Base-by-base conservation (phyloP, 306 rosid species). In the Citrullus colocynthis region DNA sequence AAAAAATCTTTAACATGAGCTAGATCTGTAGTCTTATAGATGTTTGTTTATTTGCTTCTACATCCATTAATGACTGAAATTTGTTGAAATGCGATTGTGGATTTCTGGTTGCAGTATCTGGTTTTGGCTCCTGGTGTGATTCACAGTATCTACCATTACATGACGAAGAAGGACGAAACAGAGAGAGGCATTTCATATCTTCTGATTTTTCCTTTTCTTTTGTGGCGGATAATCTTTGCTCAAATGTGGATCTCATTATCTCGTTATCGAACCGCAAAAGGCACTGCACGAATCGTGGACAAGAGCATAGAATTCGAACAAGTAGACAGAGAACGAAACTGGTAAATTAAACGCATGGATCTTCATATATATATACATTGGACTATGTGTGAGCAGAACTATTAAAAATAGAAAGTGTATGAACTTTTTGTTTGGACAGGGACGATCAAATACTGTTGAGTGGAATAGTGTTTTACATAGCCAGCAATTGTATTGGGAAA, bases 361-460 rank as follows among this genome's bases (percentile, higher is more conserved):
- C 52, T 48, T 48, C n/a, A n/a, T n/a, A n/a, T n/a, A n/a, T n/a
- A n/a, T n/a, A n/a, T 4, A 2, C 12, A 41, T 41, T 3, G 7
- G 1, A 1, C 16, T 28, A 12, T 61, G n/a, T 30, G 7, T 12
- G 36, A 61, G 13, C 67, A 61, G 11, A 56, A 13, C 5, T 5
- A 6, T 30, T 61, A n/a, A n/a, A 2, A 12, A 30, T 6, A 28
- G 7, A n/a, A 52, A 14, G 56, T 15, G 6, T 12, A 15, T 52
- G n/a, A 15, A 1, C n/a, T 52, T 52, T 52, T 52, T 52, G n/a
- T 4, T 15, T 52, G 56, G 7, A 21, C 76, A 87, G 90, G 90
- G 90, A 87, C 74, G 88, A 84, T 14, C 90, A 87, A 48, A 76
- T 87, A 44, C 2, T 87, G 34, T 59, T 84, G 32, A 76, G n/a